A percentile compares a stretch with the other conserved stretches of the same genome.
These are phyloP conservation scores for Mortierella sp. DNA, from an alignment of 371 early-diverging fungal species.

Conservation along the genomic window DNA sequence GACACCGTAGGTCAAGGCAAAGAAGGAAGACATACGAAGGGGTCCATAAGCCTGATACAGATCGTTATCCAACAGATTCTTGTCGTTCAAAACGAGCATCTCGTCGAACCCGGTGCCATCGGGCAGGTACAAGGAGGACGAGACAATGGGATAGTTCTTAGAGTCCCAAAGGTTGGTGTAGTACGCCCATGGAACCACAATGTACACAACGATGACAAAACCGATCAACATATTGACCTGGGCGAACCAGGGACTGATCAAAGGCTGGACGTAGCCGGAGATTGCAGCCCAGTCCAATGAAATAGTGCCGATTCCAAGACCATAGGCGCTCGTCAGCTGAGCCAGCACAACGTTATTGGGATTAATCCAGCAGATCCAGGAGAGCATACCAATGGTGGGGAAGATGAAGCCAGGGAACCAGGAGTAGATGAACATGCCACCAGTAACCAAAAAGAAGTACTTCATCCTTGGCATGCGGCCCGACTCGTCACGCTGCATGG, in stretches of 20 bases:
- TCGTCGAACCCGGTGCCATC: slow-evolving; percentile 57
- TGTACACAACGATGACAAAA: slow-evolving; percentile 60
- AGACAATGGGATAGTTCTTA: slow-evolving; percentile 59
- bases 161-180: slow-evolving; percentile 59
- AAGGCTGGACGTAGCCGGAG: slow-evolving; percentile 55
- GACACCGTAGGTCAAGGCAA: slow-evolving; percentile 65
- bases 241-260: slow-evolving; percentile 64
- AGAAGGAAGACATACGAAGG: slow-evolving; percentile 68
- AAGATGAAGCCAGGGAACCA: slow-evolving; percentile 67
- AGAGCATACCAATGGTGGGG: slow-evolving; percentile 62
- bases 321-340: slow-evolving; percentile 58
- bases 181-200: slow-evolving; percentile 64
- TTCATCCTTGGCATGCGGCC: slow-evolving; percentile 55
- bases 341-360: slow-evolving; percentile 58
- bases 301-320: slow-evolving; percentile 62
- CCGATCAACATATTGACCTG: slow-evolving; percentile 59
- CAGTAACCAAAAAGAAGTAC: slow-evolving; percentile 63
- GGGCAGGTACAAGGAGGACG: slow-evolving; percentile 50
- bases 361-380: slow-evolving; percentile 66
- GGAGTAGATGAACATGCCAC: slow-evolving; percentile 59
- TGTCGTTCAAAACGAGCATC: slow-evolving; percentile 55
- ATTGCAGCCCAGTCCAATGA: slow-evolving; percentile 71
- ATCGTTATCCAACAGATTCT: slow-evolving; percentile 16
- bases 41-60: slow-evolving; percentile 63
- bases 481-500: slow-evolving; percentile 30